A percentile compares a stretch with the other conserved stretches of the same genome.
Conservation (phyloP, 371 early-diverging fungal species). For the Mucor sp. region DNA sequence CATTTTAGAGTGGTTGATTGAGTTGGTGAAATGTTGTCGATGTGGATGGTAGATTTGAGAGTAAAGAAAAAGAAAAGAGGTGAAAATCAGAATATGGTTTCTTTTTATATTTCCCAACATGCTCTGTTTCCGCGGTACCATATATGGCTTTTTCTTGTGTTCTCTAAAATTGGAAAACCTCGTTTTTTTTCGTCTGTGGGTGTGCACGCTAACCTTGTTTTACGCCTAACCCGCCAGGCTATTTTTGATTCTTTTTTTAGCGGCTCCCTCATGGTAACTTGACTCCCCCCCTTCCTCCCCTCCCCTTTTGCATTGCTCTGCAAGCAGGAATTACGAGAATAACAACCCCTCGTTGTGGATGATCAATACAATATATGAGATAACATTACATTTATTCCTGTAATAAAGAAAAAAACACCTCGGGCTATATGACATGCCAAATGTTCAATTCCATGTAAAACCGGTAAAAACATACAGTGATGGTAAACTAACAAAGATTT, state of each 20-base stretch:
- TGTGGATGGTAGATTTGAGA: not conserved
- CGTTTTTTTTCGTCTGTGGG: slow-evolving; percentile 7
- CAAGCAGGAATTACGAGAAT: not conserved
- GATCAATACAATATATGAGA: not conserved
- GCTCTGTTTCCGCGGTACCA: slow-evolving; percentile 13
- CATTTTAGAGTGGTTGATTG: slow-evolving; percentile 7
- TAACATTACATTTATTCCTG: not conserved
- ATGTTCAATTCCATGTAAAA: slow-evolving; percentile 1
- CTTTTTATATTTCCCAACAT: slow-evolving; percentile 3
- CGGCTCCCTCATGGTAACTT: not conserved
- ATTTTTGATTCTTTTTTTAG: slow-evolving; percentile 2
- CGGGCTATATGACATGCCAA: not conserved
- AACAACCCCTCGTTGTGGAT: not conserved
- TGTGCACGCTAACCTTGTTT: slow-evolving; percentile 3
- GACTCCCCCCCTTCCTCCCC: not conserved
- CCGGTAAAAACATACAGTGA: slow-evolving; percentile 6
- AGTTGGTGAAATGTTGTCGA: not conserved
- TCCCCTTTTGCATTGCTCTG: not conserved
- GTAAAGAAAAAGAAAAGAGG: not conserved
- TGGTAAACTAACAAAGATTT: not conserved
- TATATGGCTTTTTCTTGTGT: not conserved
- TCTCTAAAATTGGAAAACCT: slow-evolving; percentile 13
- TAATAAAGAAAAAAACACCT: not conserved
- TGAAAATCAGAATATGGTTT: not conserved
- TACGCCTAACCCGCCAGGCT: slow-evolving; percentile 1